Evolutionary conservation across 768 basidiomycete genomes (phyloP), one percentile per base, ranked within the genome.

Genomic region (Psilocybe tampanensis): DNA sequence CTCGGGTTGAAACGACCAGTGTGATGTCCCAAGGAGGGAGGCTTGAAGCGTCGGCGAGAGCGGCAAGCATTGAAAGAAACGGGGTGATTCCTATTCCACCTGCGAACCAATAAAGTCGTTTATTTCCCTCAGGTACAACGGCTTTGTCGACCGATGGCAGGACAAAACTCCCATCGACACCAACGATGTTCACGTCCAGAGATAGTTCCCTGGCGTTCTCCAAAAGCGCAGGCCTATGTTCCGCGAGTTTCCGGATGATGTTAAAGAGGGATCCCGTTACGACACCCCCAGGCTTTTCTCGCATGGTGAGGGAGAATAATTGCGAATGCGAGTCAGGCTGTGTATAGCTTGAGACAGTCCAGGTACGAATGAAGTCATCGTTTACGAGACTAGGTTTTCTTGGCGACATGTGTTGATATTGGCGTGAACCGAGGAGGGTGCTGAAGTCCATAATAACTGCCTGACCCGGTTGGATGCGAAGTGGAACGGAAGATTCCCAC

Each of bases 51-150:
- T 29, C 13, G 17, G 60, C 52, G 13, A 71, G 52, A 4, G 64
- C 65, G 17, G 60, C 52, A 0, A 85, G 72, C 80, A 86, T 78
- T 23, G 78, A 77, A n/a, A 88, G 64, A 67, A 84, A 88, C 0
- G 85, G 86, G 17, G 86, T 88, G 18, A 88, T 45, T 2, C 86
- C 86, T 39, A 88, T 86, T 0, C 86, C 86, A 21, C 84, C 86
- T 1, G 84, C 85, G n/a, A 84, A 68, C 84, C 83, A 86, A 23
- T 86, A 66, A 24, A 84, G 62, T 29, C 72, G 54, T 56, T 64
- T 9, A 58, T 15, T 43, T 33, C 51, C 44, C 33, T 33, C 17
- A 13, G 60, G 8, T 8, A 23, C 48, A 15, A 19, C 24, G 13
- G 54, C 34, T 24, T 43, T 29, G 18, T 21, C 15, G 24, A 12